Conservation (phyloP, 192 early-diverging fungal species). For the Backusella mclennaniae region DNA sequence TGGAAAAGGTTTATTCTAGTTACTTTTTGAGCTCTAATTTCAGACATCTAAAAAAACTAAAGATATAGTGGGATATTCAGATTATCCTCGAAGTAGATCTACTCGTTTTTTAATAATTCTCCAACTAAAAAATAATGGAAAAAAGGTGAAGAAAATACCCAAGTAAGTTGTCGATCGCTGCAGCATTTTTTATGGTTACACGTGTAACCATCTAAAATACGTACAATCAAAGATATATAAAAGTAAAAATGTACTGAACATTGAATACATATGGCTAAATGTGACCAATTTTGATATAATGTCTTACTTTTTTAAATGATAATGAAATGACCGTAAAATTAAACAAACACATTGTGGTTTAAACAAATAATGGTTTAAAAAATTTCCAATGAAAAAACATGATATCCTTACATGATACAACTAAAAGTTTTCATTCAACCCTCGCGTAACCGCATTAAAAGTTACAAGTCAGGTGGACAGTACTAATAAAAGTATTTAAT, state of each 20-base stretch:
- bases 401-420: neutral
- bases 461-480: neutral
- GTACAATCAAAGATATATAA: neutral
- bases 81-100: neutral
- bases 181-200: constrained; percentile 3
- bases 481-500: neutral
- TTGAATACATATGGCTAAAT: neutral
- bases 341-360: neutral
- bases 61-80: neutral
- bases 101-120: neutral
- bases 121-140: neutral
- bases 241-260: neutral
- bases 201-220: neutral
- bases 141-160: neutral
- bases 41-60: neutral
- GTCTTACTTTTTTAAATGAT: neutral
- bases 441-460: constrained; percentile 4
- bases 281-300: neutral
- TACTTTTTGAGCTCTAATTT: neutral
- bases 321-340: neutral
- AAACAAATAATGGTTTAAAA: neutral
- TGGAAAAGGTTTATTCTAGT: neutral
- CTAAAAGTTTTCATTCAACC: neutral
- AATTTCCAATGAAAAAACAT: neutral
- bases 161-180: neutral